Percentiles rank a stretch among this genome's conserved stretches.
These are phyloP conservation scores for Leptosphaerulina australis DNA, from an alignment of 2,329 filamentous ascomycete genomes.

Conservation along the genomic window DNA sequence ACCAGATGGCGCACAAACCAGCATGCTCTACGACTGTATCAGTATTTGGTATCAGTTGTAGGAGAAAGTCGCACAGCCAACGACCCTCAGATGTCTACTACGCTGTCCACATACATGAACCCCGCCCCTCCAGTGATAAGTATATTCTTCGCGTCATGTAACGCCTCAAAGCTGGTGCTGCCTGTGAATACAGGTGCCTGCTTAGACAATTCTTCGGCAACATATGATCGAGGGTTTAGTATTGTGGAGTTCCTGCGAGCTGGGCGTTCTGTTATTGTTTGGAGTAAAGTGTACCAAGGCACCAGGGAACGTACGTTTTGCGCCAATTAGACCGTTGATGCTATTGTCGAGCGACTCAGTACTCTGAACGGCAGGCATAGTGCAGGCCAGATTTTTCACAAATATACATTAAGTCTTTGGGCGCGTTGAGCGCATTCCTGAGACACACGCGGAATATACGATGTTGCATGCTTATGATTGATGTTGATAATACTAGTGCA, in stretches of 20 bases:
- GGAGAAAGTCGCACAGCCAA: slow-evolving; percentile 10
- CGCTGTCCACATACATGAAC: slow-evolving; percentile 70
- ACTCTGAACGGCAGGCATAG: slow-evolving; percentile 38
- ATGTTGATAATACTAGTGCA: background rate
- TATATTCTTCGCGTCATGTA: slow-evolving; percentile 75
- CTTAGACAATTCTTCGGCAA: slow-evolving; percentile 70
- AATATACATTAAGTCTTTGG: slow-evolving; percentile 1
- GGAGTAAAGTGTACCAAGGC: slow-evolving; percentile 2
- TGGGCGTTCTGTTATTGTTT: slow-evolving; percentile 24
- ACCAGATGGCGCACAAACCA: slow-evolving; percentile 82
- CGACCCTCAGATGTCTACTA: slow-evolving; percentile 5
- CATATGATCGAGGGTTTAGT: slow-evolving; percentile 50
- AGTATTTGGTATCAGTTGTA: slow-evolving; percentile 14
- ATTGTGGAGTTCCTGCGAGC: slow-evolving; percentile 47
- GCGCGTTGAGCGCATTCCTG: slow-evolving; percentile 4
- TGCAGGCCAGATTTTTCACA: background rate
- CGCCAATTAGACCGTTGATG: slow-evolving; percentile 27
- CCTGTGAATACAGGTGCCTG: slow-evolving; percentile 73
- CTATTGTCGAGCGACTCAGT: slow-evolving; percentile 26
- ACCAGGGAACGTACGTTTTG: slow-evolving; percentile 35
- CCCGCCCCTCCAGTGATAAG: slow-evolving; percentile 84
- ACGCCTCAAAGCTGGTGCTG: slow-evolving; percentile 71
- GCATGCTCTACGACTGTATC: slow-evolving; percentile 64
- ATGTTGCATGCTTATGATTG: background rate
- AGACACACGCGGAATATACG: background rate